Evolutionary conservation across 1,284 basidiomycete genomes (phyloP), one percentile per base, ranked within the genome.

Genomic region (Mycosarcoma mackinlayi): DNA sequence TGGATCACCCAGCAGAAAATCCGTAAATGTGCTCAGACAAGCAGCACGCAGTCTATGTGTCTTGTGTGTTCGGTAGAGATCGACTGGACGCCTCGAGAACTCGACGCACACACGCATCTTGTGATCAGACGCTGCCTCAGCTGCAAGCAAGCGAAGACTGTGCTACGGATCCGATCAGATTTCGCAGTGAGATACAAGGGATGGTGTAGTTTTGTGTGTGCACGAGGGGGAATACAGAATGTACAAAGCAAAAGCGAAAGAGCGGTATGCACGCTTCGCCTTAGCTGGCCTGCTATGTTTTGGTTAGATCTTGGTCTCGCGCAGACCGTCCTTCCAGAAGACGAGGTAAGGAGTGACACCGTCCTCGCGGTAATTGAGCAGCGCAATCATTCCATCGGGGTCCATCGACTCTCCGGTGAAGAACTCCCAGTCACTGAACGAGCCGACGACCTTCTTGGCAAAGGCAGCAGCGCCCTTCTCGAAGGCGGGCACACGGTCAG

Each of bases 361-460:
- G 77, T 87, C 86, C 83, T 86, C 86, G 55, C 86, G 84, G 85
- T 87, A 86, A 73, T 77, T 78, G 57, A 78, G 73, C 35, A 81
- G 61, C 14, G 72, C 79, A 37, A 84, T 84, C 83, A 79, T 85
- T 6, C 80, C 81, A 25, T 84, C 83, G 33, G 81, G 81, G 76
- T 84, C 79, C 81, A 83, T 83, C 78, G 85, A 86, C 93, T 93
- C 80, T 92, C 93, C 82, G 65, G 88, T 90, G 87, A 90, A 97
- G 82, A 85, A 94, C 86, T 94, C 92, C 81, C 87, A 94, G 83
- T 95, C 89, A 83, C 92, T 92, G 87, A 98, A 93, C 84, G 92
- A 93, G 75, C 86, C 88, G 42, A 97, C 84, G 73, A 98, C 85
- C 85, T 95, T 96, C 75, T 81, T 78, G 52, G 81, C 81, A 42